phyloP scores from a whole-genome alignment of 2,329 filamentous ascomycete species.

The Colletotrichum euphorbiae region DNA sequence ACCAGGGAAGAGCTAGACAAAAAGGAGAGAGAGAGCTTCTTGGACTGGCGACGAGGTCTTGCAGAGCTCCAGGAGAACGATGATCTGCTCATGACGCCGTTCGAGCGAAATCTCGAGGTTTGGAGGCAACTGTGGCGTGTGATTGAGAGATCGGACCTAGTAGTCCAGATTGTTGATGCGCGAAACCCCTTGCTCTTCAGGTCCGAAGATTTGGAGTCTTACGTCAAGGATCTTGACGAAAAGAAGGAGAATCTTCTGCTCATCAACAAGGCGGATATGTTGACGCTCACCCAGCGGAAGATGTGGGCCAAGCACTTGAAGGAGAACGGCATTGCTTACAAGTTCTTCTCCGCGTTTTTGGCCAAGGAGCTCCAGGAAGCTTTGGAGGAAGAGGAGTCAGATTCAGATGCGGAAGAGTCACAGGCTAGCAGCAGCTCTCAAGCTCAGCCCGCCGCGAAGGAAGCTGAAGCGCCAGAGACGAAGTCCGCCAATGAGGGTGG shows the following conservation, averaged over 20 bases:
- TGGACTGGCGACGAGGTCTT: conserved; percentile 89
- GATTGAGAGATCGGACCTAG: conserved; percentile 93
- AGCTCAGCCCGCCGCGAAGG: conserved; percentile 14
- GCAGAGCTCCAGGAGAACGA: conserved; percentile 95
- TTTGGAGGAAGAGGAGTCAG: conserved; percentile 58
- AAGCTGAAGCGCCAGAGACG: conserved; percentile 54
- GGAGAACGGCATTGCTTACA: conserved; percentile 84
- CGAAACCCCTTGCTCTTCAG: conserved; percentile 94
- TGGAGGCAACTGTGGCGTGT: conserved; percentile 99
- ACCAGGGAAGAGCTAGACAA: conserved; percentile 85
- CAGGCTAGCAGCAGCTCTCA: conserved; percentile 44
- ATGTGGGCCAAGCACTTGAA: conserved; percentile 91
- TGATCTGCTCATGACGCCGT: conserved; percentile 96
- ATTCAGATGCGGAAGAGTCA: conserved; percentile 4
- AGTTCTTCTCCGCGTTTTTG: conserved; percentile 94
- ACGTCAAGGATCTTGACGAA: conserved; percentile 91
- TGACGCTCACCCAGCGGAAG: conserved; percentile 85
- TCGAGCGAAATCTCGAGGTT: conserved; percentile 96
- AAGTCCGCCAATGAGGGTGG: conserved; percentile 41
- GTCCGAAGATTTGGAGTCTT: conserved; percentile 90
- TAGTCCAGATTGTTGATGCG: conserved; percentile 98
- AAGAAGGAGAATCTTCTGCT: conserved; percentile 91
- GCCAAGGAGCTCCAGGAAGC: conserved; percentile 91
- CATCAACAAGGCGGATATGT: conserved; percentile 99
- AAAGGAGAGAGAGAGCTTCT: conserved; percentile 81